These are phyloP conservation scores for Calonectria hongkongensis DNA, from an alignment of 2,329 filamentous ascomycete species.

Conservation along the genomic window DNA sequence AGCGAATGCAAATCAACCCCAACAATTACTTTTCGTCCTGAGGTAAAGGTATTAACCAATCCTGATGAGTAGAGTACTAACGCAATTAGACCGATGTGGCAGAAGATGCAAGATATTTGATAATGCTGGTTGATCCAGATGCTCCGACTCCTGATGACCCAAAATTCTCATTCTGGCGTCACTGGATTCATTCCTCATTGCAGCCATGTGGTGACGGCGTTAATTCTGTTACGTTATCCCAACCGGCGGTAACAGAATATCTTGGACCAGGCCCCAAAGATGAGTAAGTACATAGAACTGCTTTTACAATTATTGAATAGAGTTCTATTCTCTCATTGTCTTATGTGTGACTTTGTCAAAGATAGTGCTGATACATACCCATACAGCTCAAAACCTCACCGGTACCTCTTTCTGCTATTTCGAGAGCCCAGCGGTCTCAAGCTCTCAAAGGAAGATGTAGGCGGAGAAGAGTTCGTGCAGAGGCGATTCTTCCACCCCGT, in stretches of 20 bases:
- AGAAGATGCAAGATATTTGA: conserved; percentile 62
- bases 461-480: conserved; percentile 68
- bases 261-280: conserved; percentile 67
- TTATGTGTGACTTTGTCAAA: background rate
- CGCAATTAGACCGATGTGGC: conserved; percentile 49
- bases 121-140: conserved; percentile 72
- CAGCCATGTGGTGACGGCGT: conserved; percentile 54
- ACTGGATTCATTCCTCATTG: conserved; percentile 69
- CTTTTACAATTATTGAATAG: background rate
- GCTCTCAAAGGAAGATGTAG: conserved; percentile 64
- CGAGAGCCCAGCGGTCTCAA: conserved; percentile 61
- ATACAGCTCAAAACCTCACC: conserved; percentile 68
- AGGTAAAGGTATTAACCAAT: conserved; percentile 48
- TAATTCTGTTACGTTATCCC: conserved; percentile 54
- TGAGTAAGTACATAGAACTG: conserved; percentile 59
- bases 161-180: conserved; percentile 73
- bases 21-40: conserved; percentile 59
- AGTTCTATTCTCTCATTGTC: background rate
- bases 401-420: conserved; percentile 68
- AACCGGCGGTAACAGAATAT: conserved; percentile 64
- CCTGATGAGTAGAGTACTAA: background rate
- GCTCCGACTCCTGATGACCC: conserved; percentile 73
- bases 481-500: conserved; percentile 64
- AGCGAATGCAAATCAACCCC: conserved; percentile 62
- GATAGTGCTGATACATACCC: background rate